Evolutionary conservation across 345 rosid genomes (phyloP), one percentile per base, ranked within the genome.

Genomic region (Hibiscus tridactylites): DNA sequence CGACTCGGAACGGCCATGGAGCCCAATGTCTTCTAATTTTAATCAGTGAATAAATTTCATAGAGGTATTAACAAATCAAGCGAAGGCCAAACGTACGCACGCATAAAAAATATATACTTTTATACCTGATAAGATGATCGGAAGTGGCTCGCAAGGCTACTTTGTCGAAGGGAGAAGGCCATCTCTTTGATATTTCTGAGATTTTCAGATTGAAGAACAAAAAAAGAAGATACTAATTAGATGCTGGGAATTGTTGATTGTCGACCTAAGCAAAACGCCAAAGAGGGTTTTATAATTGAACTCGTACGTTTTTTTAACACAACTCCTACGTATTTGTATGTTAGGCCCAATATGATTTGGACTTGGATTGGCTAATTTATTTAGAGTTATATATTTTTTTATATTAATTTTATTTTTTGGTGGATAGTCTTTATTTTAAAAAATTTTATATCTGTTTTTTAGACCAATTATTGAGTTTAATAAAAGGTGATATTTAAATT

Each of bases 101-200:
- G 2, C 26, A 56, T 33, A 35, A 35, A 35, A 35, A 35, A 5
- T 13, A 56, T 0, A 12, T 24, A 6, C 10, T 65, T 42, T 19
- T n/a, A 52, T 21, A 94, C 98, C 93, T 83, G 91, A 50, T 80
- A 71, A 52, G 76, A 81, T 62, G 91, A 88, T 82, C 93, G 87
- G 68, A 88, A 76, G 66, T 76, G 86, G 68, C 90, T 81, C 28
- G 88, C 77, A 53, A 88, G 71, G 42, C 75, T 39, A 61, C 81
- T 73, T 66, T 82, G 83, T 42, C 73, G 80, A 65, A 88, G 88
- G 61, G 88, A 69, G 67, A 81, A 94, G 39, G 90, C 96, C 98
- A 91, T 91, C 67, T 70, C 54, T 71, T 69, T 17, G 47, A 54
- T 15, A 3, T 49, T 47, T 28, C 26, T 15, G 35, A 15, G 54